Base-by-base conservation (phyloP, 345 rosid genomes). In the Salix purpurea region DNA sequence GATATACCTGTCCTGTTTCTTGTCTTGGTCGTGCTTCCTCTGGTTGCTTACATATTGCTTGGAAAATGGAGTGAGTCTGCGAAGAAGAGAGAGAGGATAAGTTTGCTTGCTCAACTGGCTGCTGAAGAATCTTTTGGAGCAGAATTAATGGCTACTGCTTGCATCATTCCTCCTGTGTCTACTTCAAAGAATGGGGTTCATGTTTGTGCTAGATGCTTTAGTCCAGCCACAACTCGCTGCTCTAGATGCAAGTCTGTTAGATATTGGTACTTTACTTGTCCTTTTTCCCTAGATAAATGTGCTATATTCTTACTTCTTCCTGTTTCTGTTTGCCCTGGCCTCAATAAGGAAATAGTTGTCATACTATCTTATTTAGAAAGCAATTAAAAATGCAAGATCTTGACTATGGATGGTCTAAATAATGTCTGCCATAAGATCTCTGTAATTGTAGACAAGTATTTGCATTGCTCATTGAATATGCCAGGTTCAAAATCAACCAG, bases 51-150 rank as follows among this genome's bases (percentile, higher is more conserved):
- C 79, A 64, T 90, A 69, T 84, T 92, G 72, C 91, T 92, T 75
- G 97, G 97, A 65, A 91, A 88, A 90, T 92, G 97, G 97, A 87
- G 94, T 86, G 94, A 91, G 68, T 77, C 83, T 84, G 77, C 92
- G 76, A 86, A 82, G 67, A 91, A 88, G 82, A 83, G 84, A 80
- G 92, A 84, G 77, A 89, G 89, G 83, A 69, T 86, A 78, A 87
- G 74, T 80, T 76, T 87, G 75, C 94, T 92, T 76, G 89, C 92
- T 65, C 91, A 91, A 73, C 83, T 91, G 77, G 92, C 91, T 74
- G 86, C 91, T 75, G 97, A 91, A 85, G 97, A 92, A 87, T 89
- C 94, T 84, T 73, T 83, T 24, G 88, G 84, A 80, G 90, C 87
- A 15, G 92, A 91, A 81, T 64, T 80, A 16, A 83, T 83, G 82